Evolutionary conservation across 2,329 filamentous ascomycete genomes (phyloP).

Genomic region (Aspergillus calidoustus): DNA sequence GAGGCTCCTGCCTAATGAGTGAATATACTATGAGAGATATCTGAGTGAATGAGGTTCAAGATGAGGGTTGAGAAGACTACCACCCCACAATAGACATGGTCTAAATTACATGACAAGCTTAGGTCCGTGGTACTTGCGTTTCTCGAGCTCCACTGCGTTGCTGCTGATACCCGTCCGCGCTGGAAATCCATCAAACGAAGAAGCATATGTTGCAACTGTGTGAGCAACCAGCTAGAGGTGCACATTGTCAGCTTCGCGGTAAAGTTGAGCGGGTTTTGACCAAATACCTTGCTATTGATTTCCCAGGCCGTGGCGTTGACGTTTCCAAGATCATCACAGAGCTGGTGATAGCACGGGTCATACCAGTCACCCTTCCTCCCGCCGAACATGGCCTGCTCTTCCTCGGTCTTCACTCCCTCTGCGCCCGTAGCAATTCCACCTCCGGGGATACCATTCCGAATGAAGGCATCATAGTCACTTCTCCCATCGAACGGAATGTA

Average conservation of each 20-base stretch:
- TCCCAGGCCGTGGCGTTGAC: slow-evolving; percentile 59
- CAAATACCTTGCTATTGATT: slow-evolving; percentile 55
- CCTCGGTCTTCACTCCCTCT: slow-evolving; percentile 73
- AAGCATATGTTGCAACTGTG: slow-evolving; percentile 71
- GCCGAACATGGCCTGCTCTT: slow-evolving; percentile 69
- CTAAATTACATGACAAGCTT: slow-evolving; percentile 19
- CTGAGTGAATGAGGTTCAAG: not conserved
- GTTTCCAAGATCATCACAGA: slow-evolving; percentile 58
- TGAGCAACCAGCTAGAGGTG: slow-evolving; percentile 61
- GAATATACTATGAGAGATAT: not conserved
- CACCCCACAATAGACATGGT: not conserved
- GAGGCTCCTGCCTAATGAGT: not conserved
- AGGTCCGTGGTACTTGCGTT: slow-evolving; percentile 25
- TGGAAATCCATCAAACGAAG: slow-evolving; percentile 69
- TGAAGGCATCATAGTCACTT: slow-evolving; percentile 79
- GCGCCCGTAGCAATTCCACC: slow-evolving; percentile 79
- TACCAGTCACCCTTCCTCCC: slow-evolving; percentile 63
- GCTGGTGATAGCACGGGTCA: slow-evolving; percentile 61
- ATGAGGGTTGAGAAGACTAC: not conserved
- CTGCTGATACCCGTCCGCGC: slow-evolving; percentile 45
- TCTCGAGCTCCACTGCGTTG: slow-evolving; percentile 12
- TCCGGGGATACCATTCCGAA: slow-evolving; percentile 71
- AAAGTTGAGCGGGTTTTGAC: not conserved
- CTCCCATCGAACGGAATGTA: slow-evolving; percentile 77
- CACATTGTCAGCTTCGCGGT: not conserved